Base-by-base conservation (phyloP, 2,329 filamentous ascomycete species). In the Ceratocystis smalleyi region DNA sequence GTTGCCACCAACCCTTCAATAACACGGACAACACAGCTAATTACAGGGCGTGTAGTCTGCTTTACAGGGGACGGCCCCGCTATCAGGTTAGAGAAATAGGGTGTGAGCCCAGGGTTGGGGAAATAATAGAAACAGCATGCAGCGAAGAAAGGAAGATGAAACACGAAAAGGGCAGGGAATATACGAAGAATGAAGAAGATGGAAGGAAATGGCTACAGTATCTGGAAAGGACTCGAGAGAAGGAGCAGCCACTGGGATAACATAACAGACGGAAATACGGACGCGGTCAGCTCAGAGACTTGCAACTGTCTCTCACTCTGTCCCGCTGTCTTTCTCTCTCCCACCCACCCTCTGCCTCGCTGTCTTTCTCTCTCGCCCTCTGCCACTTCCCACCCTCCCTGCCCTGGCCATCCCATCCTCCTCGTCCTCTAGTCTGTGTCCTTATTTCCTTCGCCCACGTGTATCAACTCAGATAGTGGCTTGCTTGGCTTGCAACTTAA, bases 71-170 rank as follows among this genome's bases (percentile, higher is more conserved):
- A 12, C 32, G 22, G 17, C 51, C 51, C 51, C 51, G 51, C 51
- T 55, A 55, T 55, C 27, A 30, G 51, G 51, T 30, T 55, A 54
- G 60, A 47, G 45, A 51, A 12, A 49, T n/a, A 61, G 17, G 19
- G 19, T 24, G 47, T 10, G 47, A 49, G n/a, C 19, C 5, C n/a
- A 22, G 24, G 51, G 51, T 5, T 55, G 19, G 22, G 51, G 15
- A 32, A 54, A 27, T 15, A 27, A 24, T 19, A 55, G n/a, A 32
- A 55, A 17, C 15, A 22, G 51, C 51, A 30, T 32, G 51, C 51
- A 55, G 30, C 62, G 22, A 35, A 62, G 40, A 30, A 51, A n/a
- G 32, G 19, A 62, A 65, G 43, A 55, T 64, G 54, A 55, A 51
- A 55, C 61, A 7, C 62, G 40, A 32, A 27, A 19, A 22, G 45